phyloP scores from a whole-genome alignment of 768 basidiomycete species.

The Russula emetica region DNA sequence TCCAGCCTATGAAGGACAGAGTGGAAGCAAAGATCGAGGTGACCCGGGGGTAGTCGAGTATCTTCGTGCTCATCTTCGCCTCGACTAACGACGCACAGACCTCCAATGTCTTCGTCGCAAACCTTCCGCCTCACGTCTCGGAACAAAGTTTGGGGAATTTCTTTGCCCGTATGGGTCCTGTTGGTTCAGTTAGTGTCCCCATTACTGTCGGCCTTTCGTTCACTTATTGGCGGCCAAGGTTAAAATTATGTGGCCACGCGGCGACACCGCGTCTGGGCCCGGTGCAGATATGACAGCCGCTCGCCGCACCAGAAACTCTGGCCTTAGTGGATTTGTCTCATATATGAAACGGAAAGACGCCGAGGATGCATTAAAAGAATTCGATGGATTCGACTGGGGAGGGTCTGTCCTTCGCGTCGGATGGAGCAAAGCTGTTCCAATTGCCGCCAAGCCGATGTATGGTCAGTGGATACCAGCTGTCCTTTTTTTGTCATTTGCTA shows the following conservation, averaged over 20 bases:
- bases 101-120: slow-evolving; percentile 94
- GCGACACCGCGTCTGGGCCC: slow-evolving; percentile 61
- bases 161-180: slow-evolving; percentile 89
- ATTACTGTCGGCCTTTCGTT: neutral
- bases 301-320: slow-evolving; percentile 64
- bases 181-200: slow-evolving; percentile 68
- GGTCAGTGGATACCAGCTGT: slow-evolving; percentile 43
- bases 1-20: slow-evolving; percentile 82
- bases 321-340: slow-evolving; percentile 93
- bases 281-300: slow-evolving; percentile 73
- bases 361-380: slow-evolving; percentile 79
- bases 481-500: neutral
- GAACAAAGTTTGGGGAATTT: slow-evolving; percentile 84
- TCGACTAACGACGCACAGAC: slow-evolving; percentile 50
- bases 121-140: slow-evolving; percentile 81
- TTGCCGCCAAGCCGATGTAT: slow-evolving; percentile 75
- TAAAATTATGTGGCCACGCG: slow-evolving; percentile 99
- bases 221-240: slow-evolving; percentile 46
- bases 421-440: slow-evolving; percentile 95
- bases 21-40: slow-evolving; percentile 83
- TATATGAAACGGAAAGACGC: slow-evolving; percentile 94
- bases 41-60: slow-evolving; percentile 66
- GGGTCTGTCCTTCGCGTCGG: slow-evolving; percentile 83
- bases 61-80: neutral
- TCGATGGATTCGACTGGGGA: slow-evolving; percentile 94